A percentile compares a stretch with the other conserved stretches of the same genome.
These are phyloP conservation scores for Cordyceps militaris DNA, from an alignment of 2,329 filamentous ascomycete genomes.

Conservation along the genomic window DNA sequence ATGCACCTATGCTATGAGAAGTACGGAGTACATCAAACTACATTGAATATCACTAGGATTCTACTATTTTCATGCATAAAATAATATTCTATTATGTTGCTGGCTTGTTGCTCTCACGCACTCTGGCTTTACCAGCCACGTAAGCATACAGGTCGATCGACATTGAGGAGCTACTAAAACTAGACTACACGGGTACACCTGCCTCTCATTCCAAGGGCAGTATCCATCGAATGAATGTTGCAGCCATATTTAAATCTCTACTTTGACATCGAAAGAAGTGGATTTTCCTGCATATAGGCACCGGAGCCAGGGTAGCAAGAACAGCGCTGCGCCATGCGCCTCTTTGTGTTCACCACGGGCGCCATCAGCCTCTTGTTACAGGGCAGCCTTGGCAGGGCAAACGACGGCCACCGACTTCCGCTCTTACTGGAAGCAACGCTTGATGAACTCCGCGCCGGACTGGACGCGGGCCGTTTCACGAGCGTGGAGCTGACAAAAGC, in stretches of 20 bases:
- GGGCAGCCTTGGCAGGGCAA: neutral
- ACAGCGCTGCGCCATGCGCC: neutral
- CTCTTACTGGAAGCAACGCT: conserved; percentile 19
- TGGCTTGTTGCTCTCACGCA: no score
- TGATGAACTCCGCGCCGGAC: conserved; percentile 16
- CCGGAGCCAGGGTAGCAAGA: neutral
- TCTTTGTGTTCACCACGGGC: neutral
- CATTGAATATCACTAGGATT: no score
- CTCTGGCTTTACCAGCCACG: neutral
- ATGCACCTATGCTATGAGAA: no score
- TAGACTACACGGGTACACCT: neutral
- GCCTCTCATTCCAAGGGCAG: no score
- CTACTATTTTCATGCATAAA: no score
- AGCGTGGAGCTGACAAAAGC: conserved; percentile 30
- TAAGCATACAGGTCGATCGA: neutral
- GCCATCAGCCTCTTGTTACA: neutral
- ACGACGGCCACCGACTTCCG: neutral
- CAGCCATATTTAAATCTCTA: neutral
- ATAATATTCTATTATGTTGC: no score
- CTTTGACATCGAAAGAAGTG: neutral
- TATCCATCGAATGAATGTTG: neutral
- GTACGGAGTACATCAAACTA: no score
- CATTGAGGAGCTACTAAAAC: neutral
- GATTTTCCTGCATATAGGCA: neutral
- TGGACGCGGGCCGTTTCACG: conserved; percentile 24